phyloP scores from a whole-genome alignment of 1,139 yeast genomes.

The Scheffersomyces insectosa region DNA sequence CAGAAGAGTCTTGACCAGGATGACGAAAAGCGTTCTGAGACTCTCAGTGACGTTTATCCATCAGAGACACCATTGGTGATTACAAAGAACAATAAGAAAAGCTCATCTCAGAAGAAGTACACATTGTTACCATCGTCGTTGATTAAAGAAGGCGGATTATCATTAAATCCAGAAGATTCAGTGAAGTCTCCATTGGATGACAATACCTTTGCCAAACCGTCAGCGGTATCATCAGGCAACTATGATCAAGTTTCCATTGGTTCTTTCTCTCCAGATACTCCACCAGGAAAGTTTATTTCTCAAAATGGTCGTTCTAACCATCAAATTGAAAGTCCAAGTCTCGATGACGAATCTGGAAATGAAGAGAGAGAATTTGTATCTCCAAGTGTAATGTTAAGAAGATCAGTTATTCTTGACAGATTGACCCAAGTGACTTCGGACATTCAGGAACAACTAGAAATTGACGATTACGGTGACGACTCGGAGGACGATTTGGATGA shows the following conservation, averaged over 20 bases:
- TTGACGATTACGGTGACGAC: conserved; percentile 16
- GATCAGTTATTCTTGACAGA: conserved; percentile 42
- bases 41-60: conserved; percentile 45
- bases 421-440: conserved; percentile 44
- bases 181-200: neutral
- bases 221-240: neutral
- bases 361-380: conserved; percentile 5
- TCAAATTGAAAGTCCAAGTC: conserved; percentile 1
- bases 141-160: neutral
- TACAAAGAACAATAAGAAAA: conserved; percentile 23
- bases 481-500: conserved; percentile 12
- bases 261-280: conserved; percentile 40
- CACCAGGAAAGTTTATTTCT: conserved; percentile 14
- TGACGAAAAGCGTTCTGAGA: conserved; percentile 37
- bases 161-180: neutral
- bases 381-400: conserved; percentile 17
- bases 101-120: conserved; percentile 17
- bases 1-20: conserved; percentile 10
- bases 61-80: conserved; percentile 40
- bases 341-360: conserved; percentile 10
- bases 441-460: conserved; percentile 32
- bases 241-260: conserved; percentile 30
- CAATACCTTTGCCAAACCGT: conserved; percentile 6
- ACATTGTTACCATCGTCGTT: conserved; percentile 14
- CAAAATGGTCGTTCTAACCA: neutral